Percentiles rank a stretch among this genome's conserved stretches.
phyloP scores from a whole-genome alignment of 768 basidiomycete genomes.

The Nevesoporus exiguus region DNA sequence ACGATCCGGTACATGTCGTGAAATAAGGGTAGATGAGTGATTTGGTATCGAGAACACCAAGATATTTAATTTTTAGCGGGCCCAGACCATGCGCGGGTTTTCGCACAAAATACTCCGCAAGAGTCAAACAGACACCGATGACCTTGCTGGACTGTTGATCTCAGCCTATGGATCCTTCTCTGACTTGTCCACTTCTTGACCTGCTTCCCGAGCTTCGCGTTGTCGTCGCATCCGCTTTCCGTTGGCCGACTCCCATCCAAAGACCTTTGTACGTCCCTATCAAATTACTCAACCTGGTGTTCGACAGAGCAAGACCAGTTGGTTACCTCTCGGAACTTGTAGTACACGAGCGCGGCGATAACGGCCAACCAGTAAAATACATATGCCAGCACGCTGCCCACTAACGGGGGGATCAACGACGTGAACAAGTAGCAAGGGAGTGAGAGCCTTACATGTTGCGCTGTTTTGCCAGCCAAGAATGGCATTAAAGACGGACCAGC shows the following conservation, averaged over 20 bases:
- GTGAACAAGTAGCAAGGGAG: not conserved
- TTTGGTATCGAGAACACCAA: not conserved
- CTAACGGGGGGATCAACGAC: conserved; percentile 25
- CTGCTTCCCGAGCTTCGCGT: conserved; percentile 18
- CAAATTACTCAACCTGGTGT: not conserved
- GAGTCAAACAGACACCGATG: not conserved
- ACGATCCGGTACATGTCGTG: not conserved
- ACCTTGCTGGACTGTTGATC: not conserved
- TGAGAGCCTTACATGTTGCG: conserved; percentile 51
- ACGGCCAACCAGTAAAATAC: conserved; percentile 91
- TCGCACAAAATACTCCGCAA: too few species aligned
- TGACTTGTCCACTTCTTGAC: not conserved
- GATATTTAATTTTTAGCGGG: not conserved
- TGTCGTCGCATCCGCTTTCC: conserved; percentile 34
- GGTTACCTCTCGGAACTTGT: conserved; percentile 61
- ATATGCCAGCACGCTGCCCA: conserved; percentile 82
- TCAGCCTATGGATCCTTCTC: not conserved
- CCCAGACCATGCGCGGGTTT: too few species aligned
- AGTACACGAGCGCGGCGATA: conserved; percentile 57
- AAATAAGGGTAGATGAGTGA: not conserved
- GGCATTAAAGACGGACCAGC: conserved; percentile 82
- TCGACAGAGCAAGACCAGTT: not conserved
- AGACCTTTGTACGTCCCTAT: conserved; percentile 63
- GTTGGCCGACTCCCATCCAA: conserved; percentile 55
- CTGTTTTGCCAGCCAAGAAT: conserved; percentile 89